Conservation (phyloP, 225 moss, liverwort and hornwort species). For the Rhytidiadelphus loreus region DNA sequence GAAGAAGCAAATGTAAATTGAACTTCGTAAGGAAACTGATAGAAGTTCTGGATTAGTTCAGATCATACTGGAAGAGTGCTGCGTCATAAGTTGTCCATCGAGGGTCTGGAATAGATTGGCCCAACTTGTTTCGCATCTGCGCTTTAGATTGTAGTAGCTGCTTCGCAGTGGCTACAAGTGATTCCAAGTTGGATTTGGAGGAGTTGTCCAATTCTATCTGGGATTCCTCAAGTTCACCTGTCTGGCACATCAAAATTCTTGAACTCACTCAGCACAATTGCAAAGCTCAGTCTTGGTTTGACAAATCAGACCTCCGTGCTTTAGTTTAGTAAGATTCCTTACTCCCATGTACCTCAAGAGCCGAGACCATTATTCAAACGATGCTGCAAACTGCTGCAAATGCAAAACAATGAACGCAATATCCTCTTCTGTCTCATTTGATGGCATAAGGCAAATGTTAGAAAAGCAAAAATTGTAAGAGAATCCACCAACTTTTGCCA, state of each 20-base stretch:
- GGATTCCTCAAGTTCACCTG: not conserved
- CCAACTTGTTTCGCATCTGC: conserved; percentile 8
- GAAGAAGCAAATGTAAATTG: not conserved
- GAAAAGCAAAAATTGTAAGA: not conserved
- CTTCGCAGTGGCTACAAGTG: conserved; percentile 1
- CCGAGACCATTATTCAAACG: not conserved
- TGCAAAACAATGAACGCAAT: not conserved
- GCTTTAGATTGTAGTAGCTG: conserved; percentile 10
- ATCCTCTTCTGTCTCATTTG: not conserved
- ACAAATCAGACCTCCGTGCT: not conserved
- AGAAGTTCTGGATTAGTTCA: not conserved
- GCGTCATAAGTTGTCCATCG: conserved; percentile 10
- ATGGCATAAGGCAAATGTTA: not conserved
- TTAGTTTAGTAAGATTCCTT: not conserved
- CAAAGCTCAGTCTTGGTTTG: not conserved
- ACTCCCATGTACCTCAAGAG: not conserved
- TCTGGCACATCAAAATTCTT: not conserved
- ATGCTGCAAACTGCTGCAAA: not conserved
- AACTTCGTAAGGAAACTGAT: not conserved
- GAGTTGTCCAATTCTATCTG: conserved; percentile 13
- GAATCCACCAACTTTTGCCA: not conserved
- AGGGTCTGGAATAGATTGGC: conserved; percentile 7
- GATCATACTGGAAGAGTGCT: conserved; percentile 3
- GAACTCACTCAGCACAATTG: not conserved
- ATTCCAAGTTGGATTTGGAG: conserved; percentile 5